phyloP scores from a whole-genome alignment of 805 yeast genomes.

The Kuraishia hungarica region DNA sequence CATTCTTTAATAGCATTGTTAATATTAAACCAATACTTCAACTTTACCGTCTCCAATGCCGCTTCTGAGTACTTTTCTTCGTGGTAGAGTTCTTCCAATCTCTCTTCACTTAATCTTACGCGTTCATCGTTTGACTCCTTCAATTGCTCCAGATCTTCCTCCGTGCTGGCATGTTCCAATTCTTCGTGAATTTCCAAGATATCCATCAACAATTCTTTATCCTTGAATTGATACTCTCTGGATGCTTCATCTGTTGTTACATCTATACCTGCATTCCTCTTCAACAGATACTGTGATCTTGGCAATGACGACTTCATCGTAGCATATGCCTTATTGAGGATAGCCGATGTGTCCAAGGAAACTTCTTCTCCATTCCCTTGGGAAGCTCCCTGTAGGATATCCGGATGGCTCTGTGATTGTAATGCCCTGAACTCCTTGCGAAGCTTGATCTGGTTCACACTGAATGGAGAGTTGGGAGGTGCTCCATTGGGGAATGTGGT shows the following conservation, averaged over 20 bases:
- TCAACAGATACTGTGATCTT: conserved; percentile 56
- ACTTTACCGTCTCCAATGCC: conserved; percentile 55
- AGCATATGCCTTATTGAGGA: conserved; percentile 71
- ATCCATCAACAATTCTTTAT: conserved; percentile 55
- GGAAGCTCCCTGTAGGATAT: conserved; percentile 31
- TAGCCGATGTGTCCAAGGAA: conserved; percentile 33
- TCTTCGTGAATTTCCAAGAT: conserved; percentile 82
- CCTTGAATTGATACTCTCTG: conserved; percentile 25
- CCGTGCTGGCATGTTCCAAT: conserved; percentile 55
- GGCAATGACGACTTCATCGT: conserved; percentile 61
- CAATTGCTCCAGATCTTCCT: conserved; percentile 46
- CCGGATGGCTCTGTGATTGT: conserved; percentile 82
- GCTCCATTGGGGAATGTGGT: conserved; percentile 58
- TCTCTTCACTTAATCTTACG: conserved; percentile 34
- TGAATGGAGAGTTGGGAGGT: conserved; percentile 55
- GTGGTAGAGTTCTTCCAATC: conserved; percentile 38
- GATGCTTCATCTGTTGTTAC: conserved; percentile 50
- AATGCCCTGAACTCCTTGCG: conserved; percentile 68
- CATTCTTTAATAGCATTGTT: conserved; percentile 67
- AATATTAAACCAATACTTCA: conserved; percentile 82
- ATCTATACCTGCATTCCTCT: conserved; percentile 37
- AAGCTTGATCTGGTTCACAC: conserved; percentile 43
- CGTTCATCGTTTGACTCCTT: conserved; percentile 49
- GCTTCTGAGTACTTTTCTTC: conserved; percentile 47
- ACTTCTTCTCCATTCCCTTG: conserved; percentile 8